Evolutionary conservation across 2,329 filamentous ascomycete genomes (phyloP), one percentile per base, ranked within the genome.

Genomic region (Leptodontidium sp.): DNA sequence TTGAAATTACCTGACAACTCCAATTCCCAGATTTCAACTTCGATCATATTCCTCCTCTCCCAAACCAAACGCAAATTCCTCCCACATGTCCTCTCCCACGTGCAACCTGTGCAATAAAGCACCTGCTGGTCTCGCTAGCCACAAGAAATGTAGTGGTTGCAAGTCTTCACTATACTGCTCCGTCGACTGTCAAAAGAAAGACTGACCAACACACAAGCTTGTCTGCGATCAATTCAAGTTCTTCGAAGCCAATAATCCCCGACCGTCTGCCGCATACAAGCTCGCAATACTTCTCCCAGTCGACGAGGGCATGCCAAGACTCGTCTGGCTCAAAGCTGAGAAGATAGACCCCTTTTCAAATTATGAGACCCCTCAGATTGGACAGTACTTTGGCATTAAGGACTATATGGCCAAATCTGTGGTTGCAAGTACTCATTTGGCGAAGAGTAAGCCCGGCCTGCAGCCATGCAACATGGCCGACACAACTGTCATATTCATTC

Each of bases 181-280:
- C 4, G 35, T 5, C 1, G 38, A 21, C 15, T 66, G 59, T 24
- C 59, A 69, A 21, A 66, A 47, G 17, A 24, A 24, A 15, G 64
- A 66, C 17, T 64, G 63, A 43, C 11, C 8, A 6, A 32, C 45
- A 1, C 67, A 69, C 52, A 66, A 64, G 21, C 26, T 53, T 2
- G 43, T 69, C 26, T 69, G 67, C 50, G 52, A 53, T 14, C 59
- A 64, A 17, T 66, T 50, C 64, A 52, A 38, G n/a, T 4, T 47
- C 15, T 62, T 50, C 32, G 15, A n/a, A 11, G 9, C 12, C 14
- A 8, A 58, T n/a, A 57, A 49, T 2, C 59, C 59, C 7, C 43
- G 52, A 24, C 58, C 64, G 45, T 66, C 52, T 5, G n/a, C 29
- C 15, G 35, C 15, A 2, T 35, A 40, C 43, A 62, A 55, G 38